phyloP scores from a whole-genome alignment of 352 stramenopile species.

The Pythium brachiatum region DNA sequence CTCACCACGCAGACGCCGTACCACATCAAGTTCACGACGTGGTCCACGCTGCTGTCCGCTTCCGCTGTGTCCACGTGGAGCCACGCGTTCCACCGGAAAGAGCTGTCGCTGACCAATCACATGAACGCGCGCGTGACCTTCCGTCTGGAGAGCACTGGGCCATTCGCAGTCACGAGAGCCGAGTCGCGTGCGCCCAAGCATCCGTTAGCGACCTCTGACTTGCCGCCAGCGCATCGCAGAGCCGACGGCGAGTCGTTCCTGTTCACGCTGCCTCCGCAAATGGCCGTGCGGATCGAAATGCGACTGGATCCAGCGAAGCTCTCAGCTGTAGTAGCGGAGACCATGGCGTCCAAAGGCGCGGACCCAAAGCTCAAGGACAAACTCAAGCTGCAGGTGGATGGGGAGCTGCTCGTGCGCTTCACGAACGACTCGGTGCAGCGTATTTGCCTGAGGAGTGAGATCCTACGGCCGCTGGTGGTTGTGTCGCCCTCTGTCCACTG shows the following conservation, averaged over 20 bases:
- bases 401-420: conserved; percentile 66
- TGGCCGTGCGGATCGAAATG: conserved; percentile 69
- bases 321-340: neutral
- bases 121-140: conserved; percentile 62
- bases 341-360: neutral
- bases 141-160: conserved; percentile 57
- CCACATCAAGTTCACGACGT: conserved; percentile 75
- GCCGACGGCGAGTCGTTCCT: conserved; percentile 64
- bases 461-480: conserved; percentile 53
- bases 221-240: conserved; percentile 52
- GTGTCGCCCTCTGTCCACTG: conserved; percentile 62
- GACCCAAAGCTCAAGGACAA: neutral
- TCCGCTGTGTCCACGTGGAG: conserved; percentile 17
- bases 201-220: conserved; percentile 48
- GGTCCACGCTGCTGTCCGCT: conserved; percentile 46
- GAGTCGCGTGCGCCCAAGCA: conserved; percentile 65
- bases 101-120: conserved; percentile 61
- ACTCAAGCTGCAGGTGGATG: conserved; percentile 26
- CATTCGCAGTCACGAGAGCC: conserved; percentile 57
- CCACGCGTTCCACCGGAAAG: conserved; percentile 48
- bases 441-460: conserved; percentile 40
- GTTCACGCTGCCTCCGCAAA: conserved; percentile 62
- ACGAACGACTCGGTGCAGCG: conserved; percentile 62
- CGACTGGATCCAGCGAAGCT: conserved; percentile 42
- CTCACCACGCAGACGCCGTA: conserved; percentile 21